Conservation (phyloP, 2,329 filamentous ascomycete species). For the Fusarium humuli region DNA sequence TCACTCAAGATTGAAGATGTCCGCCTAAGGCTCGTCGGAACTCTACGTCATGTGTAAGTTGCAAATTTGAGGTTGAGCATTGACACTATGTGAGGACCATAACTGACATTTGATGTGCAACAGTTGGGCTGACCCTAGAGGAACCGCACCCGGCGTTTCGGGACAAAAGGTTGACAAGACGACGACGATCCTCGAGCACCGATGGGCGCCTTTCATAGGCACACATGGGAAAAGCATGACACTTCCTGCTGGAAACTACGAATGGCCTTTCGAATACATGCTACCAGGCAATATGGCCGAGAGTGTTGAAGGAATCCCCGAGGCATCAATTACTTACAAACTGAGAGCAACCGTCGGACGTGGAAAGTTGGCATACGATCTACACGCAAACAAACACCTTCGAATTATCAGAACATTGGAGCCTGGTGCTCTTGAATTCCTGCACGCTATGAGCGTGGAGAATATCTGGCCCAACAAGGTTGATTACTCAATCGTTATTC, state of each 20-base stretch:
- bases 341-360: slow-evolving; percentile 90
- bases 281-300: slow-evolving; percentile 81
- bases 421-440: slow-evolving; percentile 78
- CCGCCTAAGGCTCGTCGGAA: slow-evolving; percentile 76
- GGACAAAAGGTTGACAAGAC: slow-evolving; percentile 70
- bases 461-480: slow-evolving; percentile 99
- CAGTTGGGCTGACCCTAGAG: slow-evolving; percentile 65
- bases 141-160: slow-evolving; percentile 68
- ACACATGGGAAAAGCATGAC: slow-evolving; percentile 66
- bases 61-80: neutral
- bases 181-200: slow-evolving; percentile 72
- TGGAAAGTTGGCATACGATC: slow-evolving; percentile 88
- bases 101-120: slow-evolving; percentile 28
- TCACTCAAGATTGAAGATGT: slow-evolving; percentile 79
- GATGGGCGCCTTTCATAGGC: slow-evolving; percentile 74
- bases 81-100: neutral
- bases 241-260: slow-evolving; percentile 80
- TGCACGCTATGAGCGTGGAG: slow-evolving; percentile 93
- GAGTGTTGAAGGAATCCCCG: slow-evolving; percentile 88
- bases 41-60: slow-evolving; percentile 73
- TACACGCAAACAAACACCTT: slow-evolving; percentile 82
- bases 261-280: slow-evolving; percentile 82
- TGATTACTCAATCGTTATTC: slow-evolving; percentile 92
- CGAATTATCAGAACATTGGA: slow-evolving; percentile 83
- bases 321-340: slow-evolving; percentile 89